Evolutionary conservation across 805 yeast genomes (phyloP), one percentile per base, ranked within the genome.

Genomic region (Wickerhamomyces kurtzmanii): DNA sequence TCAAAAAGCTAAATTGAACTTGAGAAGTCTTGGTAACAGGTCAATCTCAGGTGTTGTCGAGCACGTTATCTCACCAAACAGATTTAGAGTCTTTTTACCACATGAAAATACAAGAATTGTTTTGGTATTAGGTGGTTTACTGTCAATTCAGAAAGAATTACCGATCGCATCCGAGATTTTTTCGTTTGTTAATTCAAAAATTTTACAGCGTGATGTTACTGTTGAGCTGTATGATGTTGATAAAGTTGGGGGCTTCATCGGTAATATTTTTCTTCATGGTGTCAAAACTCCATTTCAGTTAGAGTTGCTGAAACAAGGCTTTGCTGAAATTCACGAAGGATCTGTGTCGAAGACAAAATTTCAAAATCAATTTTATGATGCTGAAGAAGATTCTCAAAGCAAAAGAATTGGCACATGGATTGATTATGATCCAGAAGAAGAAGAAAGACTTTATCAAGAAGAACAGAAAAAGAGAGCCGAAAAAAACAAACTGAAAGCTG

Each of bases 171-270:
- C 68, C 13, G 65, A 59, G 22, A 83, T 83, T 2, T 44, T 71
- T 17, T 68, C 60, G 21, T 74, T 58, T 44, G 65, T 75, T 34
- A 62, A 59, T 42, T 65, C 63, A 35, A 67, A 68, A 34, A 62
- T 68, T 28, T 59, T 72, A 49, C 95, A 84, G 56, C 69, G 85
- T 46, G 83, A 75, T 36, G 82, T 84, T 23, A 74, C 69, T 37
- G 57, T 84, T 37, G 78, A 77, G 30, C 67, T 84, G 13, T 70
- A 70, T 38, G 76, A 70, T 32, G 68, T 70, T 29, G 95, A 85
- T 49, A 80, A 75, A 45, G 62, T 76, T 31, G 94, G 94, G 32
- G 83, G 81, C 0, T 85, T 85, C 45, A 71, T 82, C 44, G 91
- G 94, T 26, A 71, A 75, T 43, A 42, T 82, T 28, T 79, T 57